Base-by-base conservation (phyloP, 108 stramenopile genomes). In the Cyclotella cryptica region DNA sequence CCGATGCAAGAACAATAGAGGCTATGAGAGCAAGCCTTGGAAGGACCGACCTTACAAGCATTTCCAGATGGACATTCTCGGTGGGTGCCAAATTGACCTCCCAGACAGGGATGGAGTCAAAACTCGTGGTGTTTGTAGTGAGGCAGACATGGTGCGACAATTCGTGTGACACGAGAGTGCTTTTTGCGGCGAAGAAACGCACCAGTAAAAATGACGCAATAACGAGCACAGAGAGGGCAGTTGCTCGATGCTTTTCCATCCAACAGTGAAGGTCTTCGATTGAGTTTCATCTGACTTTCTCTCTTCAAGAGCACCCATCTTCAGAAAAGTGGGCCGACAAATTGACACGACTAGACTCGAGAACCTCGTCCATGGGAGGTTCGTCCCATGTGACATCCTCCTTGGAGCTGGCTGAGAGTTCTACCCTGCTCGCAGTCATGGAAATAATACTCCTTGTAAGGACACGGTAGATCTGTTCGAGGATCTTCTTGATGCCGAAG, bases 41-140 rank as follows among this genome's bases (percentile, higher is more conserved):
- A 30, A 61, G 1, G 19, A 1, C 12, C 7, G 35, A 61, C 30
- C 13, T 61, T 1, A 21, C 35, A 21, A 2, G 35, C 29, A 61
- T 15, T 46, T 72, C 60, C 45, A 61, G 39, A 18, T 73, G 57
- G 60, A 61, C 13, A 1, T 22, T 19, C 11, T 35, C 42, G 12
- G 54, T 41, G 0, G 61, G 61, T 15, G 40, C 43, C 12, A 79
- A 26, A n/a, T 65, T 62, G 12, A 71, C 27, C 59, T 79, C 78
- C 78, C 63, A 79, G 21, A 54, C 1, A 47, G 69, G 64, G 27
- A 71, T 4, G 10, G 69, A 71, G 11, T 52, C 53, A 66, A 58
- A 55, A 30, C 62, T 58, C 12, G 63, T 22, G 1, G 54, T 39
- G 27, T 71, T 45, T 11, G 57, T 79, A 10, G 29, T 19, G 54